phyloP scores from a whole-genome alignment of 805 yeast species.

The Nakazawaea holstii region DNA sequence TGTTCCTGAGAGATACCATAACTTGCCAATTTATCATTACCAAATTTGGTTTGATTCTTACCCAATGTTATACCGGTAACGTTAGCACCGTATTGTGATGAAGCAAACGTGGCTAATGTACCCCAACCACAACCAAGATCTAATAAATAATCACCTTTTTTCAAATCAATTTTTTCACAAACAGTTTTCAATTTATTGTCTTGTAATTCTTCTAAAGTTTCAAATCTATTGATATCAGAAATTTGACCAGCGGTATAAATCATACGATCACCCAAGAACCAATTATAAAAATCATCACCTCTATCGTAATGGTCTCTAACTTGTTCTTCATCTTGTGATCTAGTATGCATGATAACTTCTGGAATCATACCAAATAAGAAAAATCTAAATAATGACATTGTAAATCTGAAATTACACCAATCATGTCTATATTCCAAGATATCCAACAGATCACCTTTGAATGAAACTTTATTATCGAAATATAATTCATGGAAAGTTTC shows the following conservation, averaged over 20 bases:
- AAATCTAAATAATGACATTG: constrained; percentile 68
- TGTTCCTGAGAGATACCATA: constrained; percentile 69
- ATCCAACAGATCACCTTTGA: constrained; percentile 85
- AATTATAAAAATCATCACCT: constrained; percentile 90
- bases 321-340: constrained; percentile 94
- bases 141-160: constrained; percentile 67
- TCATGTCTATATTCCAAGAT: constrained; percentile 84
- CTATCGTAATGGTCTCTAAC: constrained; percentile 94
- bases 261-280: constrained; percentile 95
- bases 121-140: constrained; percentile 98
- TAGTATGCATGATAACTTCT: constrained; percentile 86
- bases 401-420: constrained; percentile 82
- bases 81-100: constrained; percentile 74
- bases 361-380: constrained; percentile 87
- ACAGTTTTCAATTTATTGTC: constrained; percentile 86
- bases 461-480: constrained; percentile 77
- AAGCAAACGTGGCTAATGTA: constrained; percentile 79
- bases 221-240: constrained; percentile 62
- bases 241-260: constrained; percentile 86
- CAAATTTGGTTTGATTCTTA: constrained; percentile 87
- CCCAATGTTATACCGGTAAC: constrained; percentile 91
- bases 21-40: constrained; percentile 61
- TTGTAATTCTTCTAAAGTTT: constrained; percentile 74
- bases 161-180: constrained; percentile 76
- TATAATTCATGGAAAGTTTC: constrained; percentile 88